A percentile compares a stretch with the other conserved stretches of the same genome.
Evolutionary conservation across 306 rosid genomes (phyloP).

Genomic region (Trifolium fragiferum): DNA sequence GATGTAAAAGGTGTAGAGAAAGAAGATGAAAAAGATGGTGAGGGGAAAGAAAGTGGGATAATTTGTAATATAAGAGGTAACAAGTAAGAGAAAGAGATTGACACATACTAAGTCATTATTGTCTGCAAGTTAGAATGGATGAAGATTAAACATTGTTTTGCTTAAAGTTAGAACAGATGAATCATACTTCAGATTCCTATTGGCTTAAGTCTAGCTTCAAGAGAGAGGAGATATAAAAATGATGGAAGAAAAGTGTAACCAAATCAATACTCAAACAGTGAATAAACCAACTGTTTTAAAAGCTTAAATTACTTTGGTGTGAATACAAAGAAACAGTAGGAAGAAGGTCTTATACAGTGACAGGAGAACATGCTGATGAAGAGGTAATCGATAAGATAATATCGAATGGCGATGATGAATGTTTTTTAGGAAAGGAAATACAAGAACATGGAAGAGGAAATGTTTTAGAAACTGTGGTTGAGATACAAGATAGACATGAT

Average conservation of each 20-base stretch:
- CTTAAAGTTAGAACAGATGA: neutral
- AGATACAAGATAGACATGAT: slow-evolving; percentile 82
- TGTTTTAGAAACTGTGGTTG: slow-evolving; percentile 83
- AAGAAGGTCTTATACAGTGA: slow-evolving; percentile 74
- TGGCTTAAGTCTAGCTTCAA: no score
- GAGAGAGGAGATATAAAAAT: no score
- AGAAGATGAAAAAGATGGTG: neutral
- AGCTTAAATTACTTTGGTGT: neutral
- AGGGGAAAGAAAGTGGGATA: neutral
- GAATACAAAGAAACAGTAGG: slow-evolving; percentile 86
- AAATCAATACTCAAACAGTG: neutral
- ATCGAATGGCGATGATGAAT: slow-evolving; percentile 62
- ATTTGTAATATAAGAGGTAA: neutral
- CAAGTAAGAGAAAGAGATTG: neutral
- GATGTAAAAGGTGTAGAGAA: neutral
- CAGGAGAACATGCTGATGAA: slow-evolving; percentile 76
- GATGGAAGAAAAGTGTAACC: no score
- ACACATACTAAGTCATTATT: neutral
- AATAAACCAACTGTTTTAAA: neutral
- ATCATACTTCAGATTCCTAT: neutral
- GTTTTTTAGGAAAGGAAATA: slow-evolving; percentile 62
- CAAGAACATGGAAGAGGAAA: slow-evolving; percentile 80
- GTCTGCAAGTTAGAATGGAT: neutral
- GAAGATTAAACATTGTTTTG: neutral
- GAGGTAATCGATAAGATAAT: slow-evolving; percentile 87